Conservation (phyloP, 2,329 filamentous ascomycete genomes). For the Botryotinia narcissicola region DNA sequence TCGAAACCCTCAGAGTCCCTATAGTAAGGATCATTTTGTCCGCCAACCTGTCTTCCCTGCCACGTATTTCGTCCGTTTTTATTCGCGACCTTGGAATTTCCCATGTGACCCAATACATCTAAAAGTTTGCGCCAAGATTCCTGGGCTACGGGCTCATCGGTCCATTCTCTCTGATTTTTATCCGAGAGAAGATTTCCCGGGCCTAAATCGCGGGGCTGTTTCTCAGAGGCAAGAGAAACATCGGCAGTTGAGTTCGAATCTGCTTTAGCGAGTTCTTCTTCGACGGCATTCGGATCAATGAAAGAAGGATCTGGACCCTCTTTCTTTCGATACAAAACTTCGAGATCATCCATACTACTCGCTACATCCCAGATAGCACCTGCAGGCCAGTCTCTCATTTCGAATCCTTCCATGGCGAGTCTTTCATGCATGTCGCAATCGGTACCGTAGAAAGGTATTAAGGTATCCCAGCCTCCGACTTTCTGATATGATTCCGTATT, state of each 20-base stretch:
- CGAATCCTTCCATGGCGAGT: conserved; percentile 45
- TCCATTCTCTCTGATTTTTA: background rate
- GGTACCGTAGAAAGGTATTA: conserved; percentile 55
- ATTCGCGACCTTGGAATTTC: conserved; percentile 34
- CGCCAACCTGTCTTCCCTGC: conserved; percentile 52
- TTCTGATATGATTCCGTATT: conserved; percentile 41
- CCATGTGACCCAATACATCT: conserved; percentile 35
- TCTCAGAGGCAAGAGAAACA: too few species aligned
- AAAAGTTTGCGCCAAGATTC: conserved; percentile 36
- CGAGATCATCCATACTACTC: conserved; percentile 32
- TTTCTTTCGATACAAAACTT: conserved; percentile 19
- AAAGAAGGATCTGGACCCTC: background rate
- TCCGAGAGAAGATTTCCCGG: background rate
- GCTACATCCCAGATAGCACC: conserved; percentile 49
- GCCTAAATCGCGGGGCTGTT: background rate
- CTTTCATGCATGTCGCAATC: conserved; percentile 55
- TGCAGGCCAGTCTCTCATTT: conserved; percentile 41
- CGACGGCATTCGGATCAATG: background rate
- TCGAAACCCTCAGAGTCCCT: conserved; percentile 48
- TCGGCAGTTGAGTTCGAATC: background rate
- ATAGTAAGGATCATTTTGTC: conserved; percentile 53
- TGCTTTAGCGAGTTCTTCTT: conserved; percentile 7
- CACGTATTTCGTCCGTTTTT: conserved; percentile 48
- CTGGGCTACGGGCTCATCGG: background rate
- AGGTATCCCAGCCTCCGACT: conserved; percentile 52